Evolutionary conservation across 2,329 filamentous ascomycete genomes (phyloP).

Genomic region (Microascus cirrosus): DNA sequence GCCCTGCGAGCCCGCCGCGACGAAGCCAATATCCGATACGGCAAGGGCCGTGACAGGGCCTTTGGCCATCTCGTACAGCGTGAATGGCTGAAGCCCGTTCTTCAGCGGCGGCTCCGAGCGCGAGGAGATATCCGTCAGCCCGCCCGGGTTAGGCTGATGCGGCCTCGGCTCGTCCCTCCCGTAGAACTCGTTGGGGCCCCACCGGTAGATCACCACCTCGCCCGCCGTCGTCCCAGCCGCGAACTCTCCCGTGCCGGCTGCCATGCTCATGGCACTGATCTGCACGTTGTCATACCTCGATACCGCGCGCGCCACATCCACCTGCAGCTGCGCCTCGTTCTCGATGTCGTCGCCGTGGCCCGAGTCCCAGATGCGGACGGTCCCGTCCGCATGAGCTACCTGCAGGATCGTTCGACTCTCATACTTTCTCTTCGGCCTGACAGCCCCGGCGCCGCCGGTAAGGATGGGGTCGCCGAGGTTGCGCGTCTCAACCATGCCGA

Average conservation of each 20-base stretch:
- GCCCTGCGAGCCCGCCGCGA: conserved; percentile 74
- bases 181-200: conserved; percentile 68
- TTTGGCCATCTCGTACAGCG: conserved; percentile 72
- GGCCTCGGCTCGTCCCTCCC: conserved; percentile 52
- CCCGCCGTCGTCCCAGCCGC: conserved; percentile 71
- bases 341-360: conserved; percentile 91
- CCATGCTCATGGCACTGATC: conserved; percentile 69
- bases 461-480: conserved; percentile 68
- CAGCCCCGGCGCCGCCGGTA: conserved; percentile 65
- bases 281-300: conserved; percentile 68
- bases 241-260: conserved; percentile 71
- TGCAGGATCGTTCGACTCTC: conserved; percentile 78
- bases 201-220: conserved; percentile 80
- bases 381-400: conserved; percentile 82
- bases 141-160: conserved; percentile 51
- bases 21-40: conserved; percentile 87
- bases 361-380: conserved; percentile 83
- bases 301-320: conserved; percentile 75
- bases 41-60: conserved; percentile 70
- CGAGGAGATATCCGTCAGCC: conserved; percentile 61
- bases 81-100: conserved; percentile 70
- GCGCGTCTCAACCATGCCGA: conserved; percentile 79
- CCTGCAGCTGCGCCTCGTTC: conserved; percentile 69
- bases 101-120: conserved; percentile 63
- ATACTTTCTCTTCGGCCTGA: conserved; percentile 60